These are phyloP conservation scores for Phlyctochytrium planicorne DNA, from an alignment of 192 early-diverging fungal species.

Conservation along the genomic window DNA sequence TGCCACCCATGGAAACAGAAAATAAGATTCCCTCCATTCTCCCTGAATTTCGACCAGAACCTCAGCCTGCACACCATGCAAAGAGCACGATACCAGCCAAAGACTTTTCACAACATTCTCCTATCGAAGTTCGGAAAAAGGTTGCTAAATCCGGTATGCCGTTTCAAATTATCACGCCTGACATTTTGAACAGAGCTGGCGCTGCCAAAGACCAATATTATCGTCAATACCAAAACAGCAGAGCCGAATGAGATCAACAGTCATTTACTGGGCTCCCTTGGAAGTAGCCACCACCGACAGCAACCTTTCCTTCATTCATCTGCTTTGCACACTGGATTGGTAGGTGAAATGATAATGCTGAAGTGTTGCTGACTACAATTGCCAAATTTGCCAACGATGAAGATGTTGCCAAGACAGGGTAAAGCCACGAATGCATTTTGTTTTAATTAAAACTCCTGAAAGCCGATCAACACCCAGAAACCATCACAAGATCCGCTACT, in stretches of 20 bases:
- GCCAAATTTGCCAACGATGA: not conserved
- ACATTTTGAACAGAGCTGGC: no score
- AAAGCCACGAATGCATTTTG: not conserved
- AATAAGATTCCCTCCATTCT: not conserved
- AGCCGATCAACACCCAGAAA: not conserved
- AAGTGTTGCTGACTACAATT: not conserved
- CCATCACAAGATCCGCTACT: not conserved
- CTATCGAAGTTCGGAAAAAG: not conserved
- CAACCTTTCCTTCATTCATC: not conserved
- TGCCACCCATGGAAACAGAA: not conserved
- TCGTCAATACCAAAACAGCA: no score
- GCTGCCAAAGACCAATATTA: no score
- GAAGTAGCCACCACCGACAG: no score
- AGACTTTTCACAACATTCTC: not conserved
- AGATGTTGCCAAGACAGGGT: not conserved
- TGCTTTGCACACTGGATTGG: no score
- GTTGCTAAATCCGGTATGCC: not conserved
- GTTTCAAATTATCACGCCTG: not conserved
- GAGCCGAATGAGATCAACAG: no score
- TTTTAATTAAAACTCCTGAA: not conserved
- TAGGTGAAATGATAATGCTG: no score
- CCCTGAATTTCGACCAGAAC: not conserved
- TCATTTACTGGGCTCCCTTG: no score
- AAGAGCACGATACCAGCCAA: not conserved
- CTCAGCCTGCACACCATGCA: not conserved